These are phyloP conservation scores for Salix brachista DNA, from an alignment of 345 rosid species.

Conservation along the genomic window DNA sequence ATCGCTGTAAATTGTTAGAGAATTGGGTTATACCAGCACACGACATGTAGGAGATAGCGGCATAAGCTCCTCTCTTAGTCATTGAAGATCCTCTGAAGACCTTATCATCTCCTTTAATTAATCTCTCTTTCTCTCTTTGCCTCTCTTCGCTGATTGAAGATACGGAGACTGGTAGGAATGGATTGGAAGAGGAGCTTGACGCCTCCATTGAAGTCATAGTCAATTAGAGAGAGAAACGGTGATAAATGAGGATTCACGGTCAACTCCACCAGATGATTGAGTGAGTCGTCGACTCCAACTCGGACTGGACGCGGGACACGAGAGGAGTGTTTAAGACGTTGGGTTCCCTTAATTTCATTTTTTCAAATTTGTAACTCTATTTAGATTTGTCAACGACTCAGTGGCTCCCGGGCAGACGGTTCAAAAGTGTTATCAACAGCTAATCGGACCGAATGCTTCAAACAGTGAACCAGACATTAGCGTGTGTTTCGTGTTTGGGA, in stretches of 20 bases:
- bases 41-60: slow-evolving; percentile 88
- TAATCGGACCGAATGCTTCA: too few species aligned
- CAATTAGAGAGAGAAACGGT: not conserved
- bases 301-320: not conserved
- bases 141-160: slow-evolving; percentile 40
- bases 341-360: not conserved
- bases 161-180: slow-evolving; percentile 64
- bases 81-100: slow-evolving; percentile 86
- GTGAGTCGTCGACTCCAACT: not conserved
- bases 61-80: slow-evolving; percentile 85
- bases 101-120: slow-evolving; percentile 57
- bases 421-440: too few species aligned
- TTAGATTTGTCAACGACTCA: too few species aligned
- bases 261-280: not conserved
- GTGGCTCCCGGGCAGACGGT: too few species aligned
- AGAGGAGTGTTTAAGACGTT: not conserved
- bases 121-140: slow-evolving; percentile 44
- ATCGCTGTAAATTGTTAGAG: not conserved
- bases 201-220: slow-evolving; percentile 36
- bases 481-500: too few species aligned
- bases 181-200: slow-evolving; percentile 42
- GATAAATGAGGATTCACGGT: not conserved
- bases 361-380: not conserved
- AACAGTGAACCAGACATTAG: too few species aligned
- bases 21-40: slow-evolving; percentile 60